A percentile compares a stretch with the other conserved stretches of the same genome.
These are phyloP conservation scores for Xylaria sp. DNA, from an alignment of 495 filamentous ascomycete genomes.

Conservation along the genomic window DNA sequence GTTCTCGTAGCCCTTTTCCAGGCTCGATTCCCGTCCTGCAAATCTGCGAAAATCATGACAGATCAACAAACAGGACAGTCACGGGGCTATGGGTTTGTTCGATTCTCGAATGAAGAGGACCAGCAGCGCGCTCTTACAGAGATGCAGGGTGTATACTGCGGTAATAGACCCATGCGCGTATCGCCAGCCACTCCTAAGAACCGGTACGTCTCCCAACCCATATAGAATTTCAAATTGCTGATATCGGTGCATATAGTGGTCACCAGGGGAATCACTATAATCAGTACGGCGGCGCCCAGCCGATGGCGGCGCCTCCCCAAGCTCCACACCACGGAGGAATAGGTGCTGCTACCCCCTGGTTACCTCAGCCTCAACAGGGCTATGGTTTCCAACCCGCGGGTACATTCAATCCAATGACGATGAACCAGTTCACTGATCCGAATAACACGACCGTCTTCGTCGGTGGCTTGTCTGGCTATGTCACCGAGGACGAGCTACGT, in stretches of 20 bases:
- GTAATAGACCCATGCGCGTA: slow-evolving; percentile 98
- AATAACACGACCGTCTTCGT: slow-evolving; percentile 99
- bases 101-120: slow-evolving; percentile 92
- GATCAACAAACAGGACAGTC: slow-evolving; percentile 98
- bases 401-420: slow-evolving; percentile 64
- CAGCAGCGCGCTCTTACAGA: slow-evolving; percentile 94
- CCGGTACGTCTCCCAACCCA: slow-evolving; percentile 42
- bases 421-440: slow-evolving; percentile 99
- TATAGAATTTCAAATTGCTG: background rate
- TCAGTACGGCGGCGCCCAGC: slow-evolving; percentile 47
- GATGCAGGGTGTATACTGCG: slow-evolving; percentile 99
- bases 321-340: slow-evolving; percentile 47
- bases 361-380: slow-evolving; percentile 51
- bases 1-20: slow-evolving; percentile 97
- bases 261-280: slow-evolving; percentile 46
- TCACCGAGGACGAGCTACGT: slow-evolving; percentile 98
- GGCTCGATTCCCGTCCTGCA: slow-evolving; percentile 93
- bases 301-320: slow-evolving; percentile 47
- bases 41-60: slow-evolving; percentile 99
- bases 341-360: slow-evolving; percentile 45
- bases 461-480: slow-evolving; percentile 95
- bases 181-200: slow-evolving; percentile 97
- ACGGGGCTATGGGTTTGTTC: slow-evolving; percentile 96
- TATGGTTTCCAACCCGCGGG: slow-evolving; percentile 61
- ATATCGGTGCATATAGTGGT: slow-evolving; percentile 27